phyloP scores from a whole-genome alignment of 306 rosid species.

The Corylus americana region DNA sequence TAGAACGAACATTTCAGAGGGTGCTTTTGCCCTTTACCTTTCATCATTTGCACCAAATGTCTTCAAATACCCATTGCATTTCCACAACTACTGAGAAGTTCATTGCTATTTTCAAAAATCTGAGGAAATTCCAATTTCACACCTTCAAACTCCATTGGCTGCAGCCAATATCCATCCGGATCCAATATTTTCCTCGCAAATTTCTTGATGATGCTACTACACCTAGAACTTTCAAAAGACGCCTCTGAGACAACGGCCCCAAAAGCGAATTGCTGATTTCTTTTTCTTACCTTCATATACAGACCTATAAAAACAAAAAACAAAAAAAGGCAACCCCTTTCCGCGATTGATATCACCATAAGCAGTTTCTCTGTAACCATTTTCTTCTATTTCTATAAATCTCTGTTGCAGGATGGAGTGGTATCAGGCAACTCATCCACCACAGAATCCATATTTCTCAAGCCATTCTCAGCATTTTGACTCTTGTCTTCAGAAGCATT shows the following conservation, averaged over 20 bases:
- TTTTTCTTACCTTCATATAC: slow-evolving; percentile 2
- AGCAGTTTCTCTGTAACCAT: not conserved
- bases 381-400: not conserved
- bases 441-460: not conserved
- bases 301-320: not conserved
- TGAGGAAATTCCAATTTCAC: not conserved
- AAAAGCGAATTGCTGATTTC: not conserved
- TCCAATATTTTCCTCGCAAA: not conserved
- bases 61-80: too few species aligned
- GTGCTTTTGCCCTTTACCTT: not conserved
- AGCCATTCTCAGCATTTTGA: slow-evolving; percentile 17
- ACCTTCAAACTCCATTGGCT: not conserved
- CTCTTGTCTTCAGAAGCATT: slow-evolving; percentile 24
- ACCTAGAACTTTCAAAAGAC: not conserved
- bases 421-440: not conserved
- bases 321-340: too few species aligned
- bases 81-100: not conserved
- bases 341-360: not conserved
- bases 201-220: not conserved
- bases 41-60: not conserved
- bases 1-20: not conserved
- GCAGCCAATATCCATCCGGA: not conserved
- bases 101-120: not conserved
- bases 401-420: slow-evolving; percentile 3
- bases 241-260: not conserved